A percentile compares a stretch with the other conserved stretches of the same genome.
Conservation (phyloP, 257 asterid genomes). For the Lithospermum erythrorhizon region DNA sequence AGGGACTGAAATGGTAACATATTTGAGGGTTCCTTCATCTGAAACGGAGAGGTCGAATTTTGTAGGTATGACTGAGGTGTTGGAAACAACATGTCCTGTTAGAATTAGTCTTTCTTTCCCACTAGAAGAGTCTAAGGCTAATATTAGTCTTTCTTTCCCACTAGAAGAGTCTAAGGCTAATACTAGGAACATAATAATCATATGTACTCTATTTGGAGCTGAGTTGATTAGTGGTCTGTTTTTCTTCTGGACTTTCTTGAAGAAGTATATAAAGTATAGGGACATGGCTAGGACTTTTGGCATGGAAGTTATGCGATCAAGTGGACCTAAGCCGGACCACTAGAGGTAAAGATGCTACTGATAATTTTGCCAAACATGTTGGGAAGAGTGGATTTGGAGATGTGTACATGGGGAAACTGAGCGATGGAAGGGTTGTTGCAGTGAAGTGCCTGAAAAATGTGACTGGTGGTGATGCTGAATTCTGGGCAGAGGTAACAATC, state of each 20-base stretch:
- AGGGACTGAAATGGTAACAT: conserved; percentile 33
- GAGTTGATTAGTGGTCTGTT: conserved; percentile 66
- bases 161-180: conserved; percentile 41
- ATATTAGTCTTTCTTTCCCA: conserved; percentile 58
- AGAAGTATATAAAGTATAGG: conserved; percentile 71
- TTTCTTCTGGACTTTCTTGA: conserved; percentile 70
- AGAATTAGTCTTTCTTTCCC: conserved; percentile 58
- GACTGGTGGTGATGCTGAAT: conserved; percentile 60
- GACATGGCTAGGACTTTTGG: conserved; percentile 88
- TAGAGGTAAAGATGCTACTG: conserved; percentile 45
- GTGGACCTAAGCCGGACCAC: conserved; percentile 70
- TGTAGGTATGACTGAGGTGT: conserved; percentile 46
- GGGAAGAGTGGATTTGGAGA: conserved; percentile 78
- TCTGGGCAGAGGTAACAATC: conserved; percentile 81
- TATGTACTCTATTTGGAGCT: conserved; percentile 50
- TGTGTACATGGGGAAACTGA: conserved; percentile 62
- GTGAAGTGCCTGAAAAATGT: conserved; percentile 58
- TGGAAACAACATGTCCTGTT: conserved; percentile 62
- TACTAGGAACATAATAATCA: conserved; percentile 53
- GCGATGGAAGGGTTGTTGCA: conserved; percentile 66
- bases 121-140: conserved; percentile 39
- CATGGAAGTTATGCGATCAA: conserved; percentile 66
- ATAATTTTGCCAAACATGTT: conserved; percentile 40
- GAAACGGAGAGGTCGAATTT: conserved; percentile 40
- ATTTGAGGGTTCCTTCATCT: conserved; percentile 45